Conservation (phyloP, 2,329 filamentous ascomycete species). For the Colletotrichum horii region DNA sequence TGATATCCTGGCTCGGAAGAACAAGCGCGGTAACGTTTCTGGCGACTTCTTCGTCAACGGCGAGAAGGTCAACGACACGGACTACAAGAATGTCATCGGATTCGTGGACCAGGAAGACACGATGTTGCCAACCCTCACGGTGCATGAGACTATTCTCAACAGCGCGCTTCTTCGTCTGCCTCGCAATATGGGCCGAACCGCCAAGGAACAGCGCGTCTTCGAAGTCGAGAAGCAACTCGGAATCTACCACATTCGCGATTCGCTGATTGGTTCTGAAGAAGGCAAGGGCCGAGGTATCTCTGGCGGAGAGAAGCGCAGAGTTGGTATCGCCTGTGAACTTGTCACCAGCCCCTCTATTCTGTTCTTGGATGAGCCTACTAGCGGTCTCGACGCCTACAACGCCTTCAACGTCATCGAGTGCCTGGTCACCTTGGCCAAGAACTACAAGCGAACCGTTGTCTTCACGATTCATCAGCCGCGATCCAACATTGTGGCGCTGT, state of each 20-base stretch:
- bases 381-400: slow-evolving; percentile 94
- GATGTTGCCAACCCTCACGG: slow-evolving; percentile 92
- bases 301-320: slow-evolving; percentile 93
- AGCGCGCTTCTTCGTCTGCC: slow-evolving; percentile 93
- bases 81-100: slow-evolving; percentile 91
- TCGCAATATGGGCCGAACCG: slow-evolving; percentile 81
- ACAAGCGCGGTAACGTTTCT: slow-evolving; percentile 80
- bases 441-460: slow-evolving; percentile 94
- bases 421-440: slow-evolving; percentile 91
- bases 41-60: slow-evolving; percentile 95
- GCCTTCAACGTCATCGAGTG: slow-evolving; percentile 98
- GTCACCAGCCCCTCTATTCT: slow-evolving; percentile 97
- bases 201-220: slow-evolving; percentile 90
- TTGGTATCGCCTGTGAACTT: slow-evolving; percentile 96
- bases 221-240: slow-evolving; percentile 97
- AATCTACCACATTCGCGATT: slow-evolving; percentile 92
- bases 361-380: slow-evolving; percentile 96
- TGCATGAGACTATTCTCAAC: slow-evolving; percentile 96
- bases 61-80: slow-evolving; percentile 81
- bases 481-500: slow-evolving; percentile 97
- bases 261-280: slow-evolving; percentile 95
- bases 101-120: slow-evolving; percentile 99
- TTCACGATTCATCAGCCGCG: slow-evolving; percentile 98
- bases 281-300: slow-evolving; percentile 94
- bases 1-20: slow-evolving; percentile 95